Conservation (phyloP, 805 yeast species). For the Yarrowia yakushimensis region DNA sequence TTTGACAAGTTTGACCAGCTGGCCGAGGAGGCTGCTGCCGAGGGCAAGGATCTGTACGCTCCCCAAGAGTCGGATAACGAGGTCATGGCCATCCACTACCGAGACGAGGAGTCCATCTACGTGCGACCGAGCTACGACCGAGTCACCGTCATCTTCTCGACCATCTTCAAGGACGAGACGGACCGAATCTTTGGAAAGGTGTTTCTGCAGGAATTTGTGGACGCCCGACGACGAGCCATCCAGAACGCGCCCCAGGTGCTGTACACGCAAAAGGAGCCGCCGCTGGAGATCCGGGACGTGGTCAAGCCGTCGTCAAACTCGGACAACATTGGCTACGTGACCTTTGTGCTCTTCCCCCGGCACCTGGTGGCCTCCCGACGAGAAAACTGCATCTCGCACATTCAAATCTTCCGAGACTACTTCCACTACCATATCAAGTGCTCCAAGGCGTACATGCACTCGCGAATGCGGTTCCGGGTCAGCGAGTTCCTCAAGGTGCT, state of each 20-base stretch:
- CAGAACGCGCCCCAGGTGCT: constrained; percentile 98
- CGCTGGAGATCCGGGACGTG: constrained; percentile 67
- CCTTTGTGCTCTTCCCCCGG: constrained; percentile 51
- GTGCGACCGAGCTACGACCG: constrained; percentile 92
- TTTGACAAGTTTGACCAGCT: constrained; percentile 73
- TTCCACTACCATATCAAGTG: constrained; percentile 99
- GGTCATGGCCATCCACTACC: constrained; percentile 70
- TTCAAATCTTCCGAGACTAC: constrained; percentile 89
- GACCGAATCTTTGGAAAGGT: constrained; percentile 56
- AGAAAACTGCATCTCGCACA: constrained; percentile 86
- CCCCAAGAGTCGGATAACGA: constrained; percentile 49
- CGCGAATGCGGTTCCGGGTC: constrained; percentile 96
- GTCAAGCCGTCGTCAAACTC: constrained; percentile 36
- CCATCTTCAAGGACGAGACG: constrained; percentile 93
- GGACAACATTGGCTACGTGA: constrained; percentile 53
- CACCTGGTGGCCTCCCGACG: constrained; percentile 66
- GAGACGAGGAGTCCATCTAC: constrained; percentile 90
- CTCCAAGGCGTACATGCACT: constrained; percentile 96
- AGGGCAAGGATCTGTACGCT: constrained; percentile 41
- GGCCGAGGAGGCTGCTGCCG: constrained; percentile 39
- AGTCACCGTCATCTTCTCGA: constrained; percentile 93
- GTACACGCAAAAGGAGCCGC: constrained; percentile 87
- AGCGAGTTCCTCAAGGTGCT: constrained; percentile 90
- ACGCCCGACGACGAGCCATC: constrained; percentile 90
- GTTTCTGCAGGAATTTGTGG: constrained; percentile 69